Conservation (phyloP, 192 early-diverging fungal genomes). For the Helicostylum pulchrum region DNA sequence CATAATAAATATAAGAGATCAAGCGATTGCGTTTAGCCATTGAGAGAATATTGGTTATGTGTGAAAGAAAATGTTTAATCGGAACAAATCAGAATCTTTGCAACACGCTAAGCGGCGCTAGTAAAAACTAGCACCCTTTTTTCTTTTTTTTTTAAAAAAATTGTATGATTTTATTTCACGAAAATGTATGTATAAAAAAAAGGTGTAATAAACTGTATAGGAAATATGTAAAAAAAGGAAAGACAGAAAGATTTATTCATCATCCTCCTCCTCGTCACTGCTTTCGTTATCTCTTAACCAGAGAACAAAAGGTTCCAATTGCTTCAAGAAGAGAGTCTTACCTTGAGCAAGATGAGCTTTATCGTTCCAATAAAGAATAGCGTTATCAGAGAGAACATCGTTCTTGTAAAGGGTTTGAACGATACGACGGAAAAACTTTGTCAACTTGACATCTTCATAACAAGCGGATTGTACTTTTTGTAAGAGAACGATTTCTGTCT, state of each 20-base stretch:
- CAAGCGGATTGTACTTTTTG: slow-evolving; percentile 83
- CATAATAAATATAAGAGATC: too few relatives aligned
- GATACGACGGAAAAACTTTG: slow-evolving; percentile 83
- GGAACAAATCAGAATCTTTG: too few relatives aligned
- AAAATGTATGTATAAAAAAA: too few relatives aligned
- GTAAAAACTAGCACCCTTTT: too few relatives aligned
- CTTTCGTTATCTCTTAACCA: slow-evolving; percentile 73
- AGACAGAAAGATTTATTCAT: slow-evolving; percentile 17
- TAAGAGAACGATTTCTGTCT: slow-evolving; percentile 83
- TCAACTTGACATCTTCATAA: slow-evolving; percentile 87
- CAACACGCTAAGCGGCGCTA: too few relatives aligned
- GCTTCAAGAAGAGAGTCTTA: slow-evolving; percentile 89
- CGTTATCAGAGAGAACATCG: slow-evolving; percentile 87
- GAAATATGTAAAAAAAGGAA: too few relatives aligned
- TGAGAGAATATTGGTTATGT: too few relatives aligned
- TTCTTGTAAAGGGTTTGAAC: slow-evolving; percentile 82
- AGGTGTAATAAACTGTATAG: too few relatives aligned
- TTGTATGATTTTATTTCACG: too few relatives aligned
- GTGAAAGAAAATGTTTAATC: too few relatives aligned
- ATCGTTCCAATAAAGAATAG: slow-evolving; percentile 91
- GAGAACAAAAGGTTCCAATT: slow-evolving; percentile 85
- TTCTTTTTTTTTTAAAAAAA: too few relatives aligned
- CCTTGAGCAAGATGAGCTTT: slow-evolving; percentile 88
- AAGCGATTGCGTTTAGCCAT: too few relatives aligned
- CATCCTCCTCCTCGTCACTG: slow-evolving; percentile 69